phyloP scores from a whole-genome alignment of 2,329 filamentous ascomycete genomes.

The Sporothrix luriei region DNA sequence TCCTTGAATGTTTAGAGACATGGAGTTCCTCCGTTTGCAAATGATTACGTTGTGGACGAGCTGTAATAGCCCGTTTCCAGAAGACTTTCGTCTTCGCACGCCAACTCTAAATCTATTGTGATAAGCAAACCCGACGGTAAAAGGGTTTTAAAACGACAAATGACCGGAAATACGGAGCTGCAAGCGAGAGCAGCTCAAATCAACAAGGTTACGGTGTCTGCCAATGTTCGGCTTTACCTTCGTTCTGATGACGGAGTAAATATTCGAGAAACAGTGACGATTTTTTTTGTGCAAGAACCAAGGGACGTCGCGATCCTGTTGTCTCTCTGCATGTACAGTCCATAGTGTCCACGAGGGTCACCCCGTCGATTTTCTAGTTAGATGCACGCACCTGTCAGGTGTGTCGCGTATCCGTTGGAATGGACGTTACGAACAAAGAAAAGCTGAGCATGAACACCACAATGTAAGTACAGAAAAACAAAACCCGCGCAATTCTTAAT shows the following conservation, averaged over 20 bases:
- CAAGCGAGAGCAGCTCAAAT: no score
- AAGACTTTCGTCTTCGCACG: background rate
- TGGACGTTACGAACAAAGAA: conserved; percentile 10
- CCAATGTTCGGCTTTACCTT: no score
- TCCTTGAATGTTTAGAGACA: background rate
- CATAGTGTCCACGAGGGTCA: background rate
- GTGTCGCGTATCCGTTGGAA: background rate
- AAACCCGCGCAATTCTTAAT: conserved; percentile 1
- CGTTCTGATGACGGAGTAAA: no score
- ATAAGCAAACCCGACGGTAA: background rate
- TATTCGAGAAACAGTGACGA: background rate
- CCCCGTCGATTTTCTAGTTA: background rate
- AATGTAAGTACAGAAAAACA: background rate
- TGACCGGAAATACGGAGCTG: background rate
- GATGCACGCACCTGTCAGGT: background rate
- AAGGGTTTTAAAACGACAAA: background rate
- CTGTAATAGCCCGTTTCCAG: no score
- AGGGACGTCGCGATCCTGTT: background rate
- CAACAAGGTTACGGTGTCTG: no score
- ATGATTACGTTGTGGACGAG: background rate
- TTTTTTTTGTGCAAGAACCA: background rate
- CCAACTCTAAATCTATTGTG: background rate
- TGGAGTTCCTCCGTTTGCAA: no score
- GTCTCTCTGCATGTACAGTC: background rate
- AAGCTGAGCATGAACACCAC: background rate